phyloP scores from a whole-genome alignment of 208 protist genomes.

The Trypanosomatidae sp. region DNA sequence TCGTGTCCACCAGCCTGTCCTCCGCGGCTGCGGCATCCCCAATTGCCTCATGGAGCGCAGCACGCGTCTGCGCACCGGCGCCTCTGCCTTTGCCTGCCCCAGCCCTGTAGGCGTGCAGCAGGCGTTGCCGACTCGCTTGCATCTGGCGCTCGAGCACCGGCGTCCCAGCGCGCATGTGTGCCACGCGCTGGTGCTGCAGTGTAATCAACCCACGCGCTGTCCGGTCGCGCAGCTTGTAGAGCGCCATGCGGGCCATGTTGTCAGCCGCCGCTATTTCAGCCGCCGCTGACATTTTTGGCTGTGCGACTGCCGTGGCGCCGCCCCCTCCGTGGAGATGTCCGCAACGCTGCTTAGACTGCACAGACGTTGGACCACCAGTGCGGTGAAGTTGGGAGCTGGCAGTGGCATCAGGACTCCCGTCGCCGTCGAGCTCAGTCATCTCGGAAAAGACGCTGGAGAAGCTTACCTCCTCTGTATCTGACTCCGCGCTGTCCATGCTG shows the following conservation, averaged over 20 bases:
- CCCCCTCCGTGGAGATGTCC: neutral
- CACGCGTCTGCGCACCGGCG: neutral
- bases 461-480: neutral
- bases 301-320: neutral
- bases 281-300: neutral
- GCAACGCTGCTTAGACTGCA: neutral
- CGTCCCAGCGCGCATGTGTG: constrained; percentile 13
- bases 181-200: constrained; percentile 35
- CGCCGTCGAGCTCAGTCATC: neutral
- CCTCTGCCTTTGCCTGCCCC: neutral
- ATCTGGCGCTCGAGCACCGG: constrained; percentile 30
- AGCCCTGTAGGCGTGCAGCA: constrained; percentile 9
- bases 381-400: neutral
- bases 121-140: constrained; percentile 26
- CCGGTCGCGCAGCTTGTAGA: constrained; percentile 26
- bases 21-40: neutral
- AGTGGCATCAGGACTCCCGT: neutral
- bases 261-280: neutral
- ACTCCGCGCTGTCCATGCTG: constrained; percentile 2
- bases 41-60: neutral
- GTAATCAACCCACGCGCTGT: constrained; percentile 31
- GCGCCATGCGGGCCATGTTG: constrained; percentile 14
- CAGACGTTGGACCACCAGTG: neutral
- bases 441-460: neutral
- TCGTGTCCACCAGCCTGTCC: neutral